Evolutionary conservation across 306 rosid species (phyloP).

Genomic region (Hylodesmum podocarpum): DNA sequence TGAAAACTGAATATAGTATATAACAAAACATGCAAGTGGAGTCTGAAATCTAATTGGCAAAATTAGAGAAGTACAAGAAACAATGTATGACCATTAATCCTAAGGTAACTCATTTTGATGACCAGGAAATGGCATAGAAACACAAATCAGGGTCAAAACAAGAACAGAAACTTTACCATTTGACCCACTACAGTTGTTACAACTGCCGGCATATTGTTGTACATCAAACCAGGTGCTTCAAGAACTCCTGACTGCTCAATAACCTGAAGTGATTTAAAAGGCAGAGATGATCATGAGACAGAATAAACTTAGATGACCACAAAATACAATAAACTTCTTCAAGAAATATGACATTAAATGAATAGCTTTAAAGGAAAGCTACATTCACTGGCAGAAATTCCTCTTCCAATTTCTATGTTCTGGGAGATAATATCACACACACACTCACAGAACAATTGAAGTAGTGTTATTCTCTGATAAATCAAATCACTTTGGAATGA

Average conservation of each 20-base stretch:
- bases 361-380: constrained; percentile 18
- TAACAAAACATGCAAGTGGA: neutral
- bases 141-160: constrained; percentile 12
- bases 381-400: neutral
- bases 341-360: neutral
- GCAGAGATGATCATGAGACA: neutral
- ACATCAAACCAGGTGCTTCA: constrained; percentile 63
- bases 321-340: neutral
- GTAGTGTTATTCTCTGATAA: neutral
- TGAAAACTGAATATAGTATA: neutral
- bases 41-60: neutral
- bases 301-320: neutral
- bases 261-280: constrained; percentile 51
- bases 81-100: neutral
- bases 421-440: neutral
- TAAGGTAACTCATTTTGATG: constrained; percentile 2
- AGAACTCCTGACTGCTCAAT: constrained; percentile 73
- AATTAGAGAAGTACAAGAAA: constrained; percentile 1
- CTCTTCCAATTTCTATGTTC: neutral
- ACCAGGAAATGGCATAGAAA: neutral
- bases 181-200: constrained; percentile 84
- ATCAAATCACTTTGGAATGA: constrained; percentile 16
- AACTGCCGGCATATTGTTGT: constrained; percentile 55
- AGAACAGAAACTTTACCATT: constrained; percentile 56
- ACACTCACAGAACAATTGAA: neutral